Evolutionary conservation across 2,329 filamentous ascomycete species (phyloP).

Genomic region (Xylaria sp.): DNA sequence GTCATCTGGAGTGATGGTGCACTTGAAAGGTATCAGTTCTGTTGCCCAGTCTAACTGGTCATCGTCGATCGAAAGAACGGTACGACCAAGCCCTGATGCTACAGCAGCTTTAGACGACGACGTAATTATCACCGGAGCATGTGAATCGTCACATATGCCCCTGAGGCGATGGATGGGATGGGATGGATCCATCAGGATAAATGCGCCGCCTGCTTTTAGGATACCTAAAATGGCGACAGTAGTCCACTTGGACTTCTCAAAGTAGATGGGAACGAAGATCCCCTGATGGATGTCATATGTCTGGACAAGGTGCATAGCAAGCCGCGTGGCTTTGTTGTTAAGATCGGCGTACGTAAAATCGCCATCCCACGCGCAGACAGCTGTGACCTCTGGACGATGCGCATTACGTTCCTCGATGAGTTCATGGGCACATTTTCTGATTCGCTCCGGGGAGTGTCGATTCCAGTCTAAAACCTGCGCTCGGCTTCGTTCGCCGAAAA

Average conservation of each 20-base stretch:
- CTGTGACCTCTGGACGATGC: not conserved
- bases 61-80: not conserved
- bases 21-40: not conserved
- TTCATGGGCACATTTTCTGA: not conserved
- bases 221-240: conserved; percentile 33
- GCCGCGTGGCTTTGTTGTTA: not conserved
- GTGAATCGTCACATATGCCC: not conserved
- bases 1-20: not conserved
- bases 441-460: not conserved
- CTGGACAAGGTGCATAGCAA: not conserved
- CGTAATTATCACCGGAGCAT: conserved; percentile 19
- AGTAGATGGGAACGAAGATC: not conserved
- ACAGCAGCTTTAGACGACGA: not conserved
- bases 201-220: conserved; percentile 38
- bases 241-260: conserved; percentile 4
- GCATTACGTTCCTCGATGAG: not conserved
- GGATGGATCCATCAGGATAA: conserved; percentile 33
- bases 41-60: not conserved
- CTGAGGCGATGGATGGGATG: conserved; percentile 21
- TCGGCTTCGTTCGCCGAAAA: not conserved
- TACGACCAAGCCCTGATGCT: not conserved
- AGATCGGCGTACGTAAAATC: not conserved
- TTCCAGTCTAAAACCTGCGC: not conserved
- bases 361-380: not conserved
- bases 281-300: not conserved